Base-by-base conservation (phyloP, 495 filamentous ascomycete species). In the Clohesyomyces aquaticus region DNA sequence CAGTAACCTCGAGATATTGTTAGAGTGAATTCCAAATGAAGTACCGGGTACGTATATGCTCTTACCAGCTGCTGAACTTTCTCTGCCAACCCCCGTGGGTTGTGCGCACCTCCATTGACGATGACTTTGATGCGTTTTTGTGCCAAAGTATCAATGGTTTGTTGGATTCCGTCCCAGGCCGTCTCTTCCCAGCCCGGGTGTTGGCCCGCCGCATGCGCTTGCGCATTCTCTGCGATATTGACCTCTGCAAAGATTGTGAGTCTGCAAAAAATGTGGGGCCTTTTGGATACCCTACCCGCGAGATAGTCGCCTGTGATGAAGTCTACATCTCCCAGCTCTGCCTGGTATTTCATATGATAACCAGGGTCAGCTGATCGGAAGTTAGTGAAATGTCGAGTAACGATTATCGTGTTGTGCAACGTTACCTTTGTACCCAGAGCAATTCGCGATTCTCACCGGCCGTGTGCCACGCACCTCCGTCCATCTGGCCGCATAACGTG, bases 271-370 rank as follows among this genome's bases (percentile, higher is more conserved):
- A 3, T 27, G 14, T 48, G 4, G 10, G 11, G 38, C 19, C 2
- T 46, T 23, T n/a, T 29, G 27, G 8, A 62, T 41, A 35, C 71
- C 60, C 56, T 73, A 73, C 75, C 81, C 14, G 80, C 79, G 18
- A 85, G 77, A 59, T 82, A 85, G 64, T 85, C 82, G 0, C 82
- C 82, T 2, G 79, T 82, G 25, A 85, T 82, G 35, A 83, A 78
- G 53, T 84, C 82, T 21, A 85, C 75, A 63, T 76, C 77, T 19
- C 78, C 77, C 19, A 75, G 55, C 18, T 73, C 77, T 0, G 76
- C 80, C 69, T 80, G 80, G 18, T 71, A 75, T 48, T 70, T 71
- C 79, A 79, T 79, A 32, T 77, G 75, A 53, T 74, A 72, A 21
- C 76, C 77, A 3, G 78, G 78, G 56, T 79, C 78, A 16, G 74